These are phyloP conservation scores for Achaetomium macrosporum DNA, from an alignment of 2,329 filamentous ascomycete genomes.

Conservation along the genomic window DNA sequence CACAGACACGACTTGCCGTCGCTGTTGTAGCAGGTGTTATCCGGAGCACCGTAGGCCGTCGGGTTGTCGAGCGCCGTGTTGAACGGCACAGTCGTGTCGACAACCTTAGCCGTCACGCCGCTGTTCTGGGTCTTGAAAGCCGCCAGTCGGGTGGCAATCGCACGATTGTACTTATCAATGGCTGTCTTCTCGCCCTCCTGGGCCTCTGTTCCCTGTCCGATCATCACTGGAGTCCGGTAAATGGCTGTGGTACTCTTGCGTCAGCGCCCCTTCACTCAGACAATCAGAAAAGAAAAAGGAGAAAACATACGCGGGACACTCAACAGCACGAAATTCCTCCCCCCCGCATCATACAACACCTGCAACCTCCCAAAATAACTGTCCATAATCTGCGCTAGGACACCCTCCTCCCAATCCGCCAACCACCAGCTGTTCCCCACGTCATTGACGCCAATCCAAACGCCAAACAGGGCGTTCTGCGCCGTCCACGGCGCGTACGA, in stretches of 20 bases:
- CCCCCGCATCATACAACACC: constrained; percentile 40
- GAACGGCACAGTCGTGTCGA: constrained; percentile 38
- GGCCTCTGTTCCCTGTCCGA: constrained; percentile 22
- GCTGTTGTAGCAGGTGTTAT: constrained; percentile 37
- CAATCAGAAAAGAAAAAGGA: background rate
- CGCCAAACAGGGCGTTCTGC: constrained; percentile 40
- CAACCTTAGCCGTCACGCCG: constrained; percentile 30
- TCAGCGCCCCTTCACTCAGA: background rate
- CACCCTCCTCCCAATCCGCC: constrained; percentile 33
- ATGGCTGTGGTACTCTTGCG: constrained; percentile 30
- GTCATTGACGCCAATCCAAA: constrained; percentile 54
- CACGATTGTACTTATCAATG: constrained; percentile 36
- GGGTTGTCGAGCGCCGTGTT: constrained; percentile 39
- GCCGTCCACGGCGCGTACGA: constrained; percentile 38
- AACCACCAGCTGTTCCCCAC: constrained; percentile 43
- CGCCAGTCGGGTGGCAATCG: constrained; percentile 27
- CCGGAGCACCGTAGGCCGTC: constrained; percentile 35
- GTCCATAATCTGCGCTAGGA: constrained; percentile 36
- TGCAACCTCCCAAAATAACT: constrained; percentile 39
- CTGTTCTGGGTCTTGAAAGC: constrained; percentile 32
- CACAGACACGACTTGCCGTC: constrained; percentile 41
- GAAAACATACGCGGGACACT: constrained; percentile 37
- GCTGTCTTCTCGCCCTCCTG: constrained; percentile 29
- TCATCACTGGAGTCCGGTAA: constrained; percentile 34
- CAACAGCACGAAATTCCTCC: constrained; percentile 43